These are phyloP conservation scores for Pyricularia sp. DNA, from an alignment of 2,329 filamentous ascomycete species.

Conservation along the genomic window DNA sequence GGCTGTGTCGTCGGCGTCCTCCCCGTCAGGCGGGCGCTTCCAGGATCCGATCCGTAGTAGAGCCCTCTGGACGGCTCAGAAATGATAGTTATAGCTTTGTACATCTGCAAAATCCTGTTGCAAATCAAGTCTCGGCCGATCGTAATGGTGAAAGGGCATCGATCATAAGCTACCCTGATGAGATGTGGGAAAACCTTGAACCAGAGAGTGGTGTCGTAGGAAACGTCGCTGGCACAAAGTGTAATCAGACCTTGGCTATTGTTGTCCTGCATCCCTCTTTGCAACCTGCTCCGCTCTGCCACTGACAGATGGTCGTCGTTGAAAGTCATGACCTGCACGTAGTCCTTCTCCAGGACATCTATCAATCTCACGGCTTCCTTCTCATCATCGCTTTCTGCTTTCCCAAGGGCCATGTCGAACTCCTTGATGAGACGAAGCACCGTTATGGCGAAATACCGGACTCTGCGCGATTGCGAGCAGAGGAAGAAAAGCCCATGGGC, in stretches of 20 bases:
- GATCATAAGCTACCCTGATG: constrained; percentile 78
- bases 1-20: constrained; percentile 59
- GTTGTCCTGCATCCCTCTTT: constrained; percentile 76
- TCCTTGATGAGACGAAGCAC: constrained; percentile 86
- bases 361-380: constrained; percentile 60
- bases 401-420: constrained; percentile 79
- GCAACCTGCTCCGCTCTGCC: constrained; percentile 81
- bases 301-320: constrained; percentile 86
- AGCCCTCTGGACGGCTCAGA: constrained; percentile 59
- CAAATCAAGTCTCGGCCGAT: constrained; percentile 87
- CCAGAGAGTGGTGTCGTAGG: constrained; percentile 91
- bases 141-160: constrained; percentile 81
- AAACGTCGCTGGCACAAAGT: constrained; percentile 86
- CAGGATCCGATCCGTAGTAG: constrained; percentile 48
- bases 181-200: constrained; percentile 97
- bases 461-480: constrained; percentile 84
- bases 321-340: constrained; percentile 76
- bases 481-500: constrained; percentile 95
- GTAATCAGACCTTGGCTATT: constrained; percentile 79
- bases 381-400: constrained; percentile 37
- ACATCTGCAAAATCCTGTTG: constrained; percentile 85
- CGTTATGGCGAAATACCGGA: constrained; percentile 81
- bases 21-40: constrained; percentile 35
- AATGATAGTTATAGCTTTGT: constrained; percentile 65
- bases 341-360: constrained; percentile 81